These are phyloP conservation scores for Ajuga reptans DNA, from an alignment of 305 asterid genomes.

Conservation along the genomic window DNA sequence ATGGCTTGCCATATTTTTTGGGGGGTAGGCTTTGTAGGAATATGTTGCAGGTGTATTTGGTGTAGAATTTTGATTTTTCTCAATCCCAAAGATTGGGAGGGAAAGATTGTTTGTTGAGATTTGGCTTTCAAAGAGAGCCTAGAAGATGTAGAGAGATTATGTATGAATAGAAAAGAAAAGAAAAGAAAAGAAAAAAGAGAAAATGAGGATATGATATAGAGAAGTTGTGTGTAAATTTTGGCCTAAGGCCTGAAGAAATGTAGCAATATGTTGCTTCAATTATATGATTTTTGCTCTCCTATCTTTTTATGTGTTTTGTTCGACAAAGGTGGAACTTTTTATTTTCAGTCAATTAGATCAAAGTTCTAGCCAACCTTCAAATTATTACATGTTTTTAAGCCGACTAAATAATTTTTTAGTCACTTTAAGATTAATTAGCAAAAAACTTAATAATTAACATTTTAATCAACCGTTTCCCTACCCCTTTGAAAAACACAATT, in stretches of 20 bases:
- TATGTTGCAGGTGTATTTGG: conserved; percentile 29
- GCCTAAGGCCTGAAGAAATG: conserved; percentile 33
- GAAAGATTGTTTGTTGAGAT: conserved; percentile 24
- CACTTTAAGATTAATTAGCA: no score
- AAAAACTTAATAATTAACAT: no score
- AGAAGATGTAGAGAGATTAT: conserved; percentile 24
- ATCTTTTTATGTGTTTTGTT: not conserved
- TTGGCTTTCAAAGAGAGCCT: conserved; percentile 58
- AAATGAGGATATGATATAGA: not conserved
- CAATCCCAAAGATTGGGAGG: conserved; percentile 35
- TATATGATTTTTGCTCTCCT: not conserved
- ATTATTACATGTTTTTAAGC: no score
- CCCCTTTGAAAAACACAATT: no score
- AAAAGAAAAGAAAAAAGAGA: not conserved
- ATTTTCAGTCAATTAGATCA: no score
- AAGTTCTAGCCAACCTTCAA: no score
- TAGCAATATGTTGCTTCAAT: conserved; percentile 6
- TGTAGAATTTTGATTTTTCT: conserved; percentile 29
- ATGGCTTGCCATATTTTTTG: conserved; percentile 17
- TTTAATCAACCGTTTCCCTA: no score
- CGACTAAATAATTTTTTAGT: no score
- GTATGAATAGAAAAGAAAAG: conserved; percentile 6
- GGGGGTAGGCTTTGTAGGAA: conserved; percentile 30
- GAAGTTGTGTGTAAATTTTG: conserved; percentile 24
- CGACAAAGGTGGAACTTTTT: no score